A percentile compares a stretch with the other conserved stretches of the same genome.
phyloP scores from a whole-genome alignment of 176 grass and related monocot genomes.

The Secale cereale region DNA sequence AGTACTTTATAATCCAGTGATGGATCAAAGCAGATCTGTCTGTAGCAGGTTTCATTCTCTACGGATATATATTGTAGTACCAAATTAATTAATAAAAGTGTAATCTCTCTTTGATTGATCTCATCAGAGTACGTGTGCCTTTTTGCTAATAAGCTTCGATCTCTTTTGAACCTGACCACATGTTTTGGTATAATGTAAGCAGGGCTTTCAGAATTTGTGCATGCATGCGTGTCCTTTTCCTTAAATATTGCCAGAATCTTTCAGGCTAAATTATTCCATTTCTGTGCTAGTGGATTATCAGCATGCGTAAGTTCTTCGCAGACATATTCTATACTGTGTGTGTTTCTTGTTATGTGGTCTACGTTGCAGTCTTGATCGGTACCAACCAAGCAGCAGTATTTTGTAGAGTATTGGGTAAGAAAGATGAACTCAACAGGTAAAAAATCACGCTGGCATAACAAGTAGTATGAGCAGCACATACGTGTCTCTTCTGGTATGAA shows the following conservation, averaged over 20 bases:
- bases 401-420: no score
- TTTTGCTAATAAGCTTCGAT: slow-evolving; percentile 28
- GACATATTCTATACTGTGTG: slow-evolving; percentile 15
- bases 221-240: slow-evolving; percentile 16
- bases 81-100: slow-evolving; percentile 34
- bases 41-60: slow-evolving; percentile 48
- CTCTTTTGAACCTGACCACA: slow-evolving; percentile 31
- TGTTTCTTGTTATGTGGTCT: slow-evolving; percentile 18
- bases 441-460: background rate
- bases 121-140: background rate
- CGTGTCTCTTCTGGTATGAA: background rate
- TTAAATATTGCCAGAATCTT: slow-evolving; percentile 29
- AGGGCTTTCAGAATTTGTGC: slow-evolving; percentile 35
- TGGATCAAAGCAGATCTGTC: slow-evolving; percentile 37
- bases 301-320: slow-evolving; percentile 19
- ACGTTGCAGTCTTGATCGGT: background rate
- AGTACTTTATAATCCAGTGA: background rate
- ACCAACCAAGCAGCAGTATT: background rate
- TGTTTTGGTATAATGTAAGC: slow-evolving; percentile 30
- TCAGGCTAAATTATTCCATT: slow-evolving; percentile 23
- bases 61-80: slow-evolving; percentile 25
- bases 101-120: slow-evolving; percentile 31
- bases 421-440: background rate
- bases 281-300: slow-evolving; percentile 28
- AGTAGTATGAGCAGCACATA: background rate